phyloP scores from a whole-genome alignment of 2,329 filamentous ascomycete species.

The Phialocephala sp. region DNA sequence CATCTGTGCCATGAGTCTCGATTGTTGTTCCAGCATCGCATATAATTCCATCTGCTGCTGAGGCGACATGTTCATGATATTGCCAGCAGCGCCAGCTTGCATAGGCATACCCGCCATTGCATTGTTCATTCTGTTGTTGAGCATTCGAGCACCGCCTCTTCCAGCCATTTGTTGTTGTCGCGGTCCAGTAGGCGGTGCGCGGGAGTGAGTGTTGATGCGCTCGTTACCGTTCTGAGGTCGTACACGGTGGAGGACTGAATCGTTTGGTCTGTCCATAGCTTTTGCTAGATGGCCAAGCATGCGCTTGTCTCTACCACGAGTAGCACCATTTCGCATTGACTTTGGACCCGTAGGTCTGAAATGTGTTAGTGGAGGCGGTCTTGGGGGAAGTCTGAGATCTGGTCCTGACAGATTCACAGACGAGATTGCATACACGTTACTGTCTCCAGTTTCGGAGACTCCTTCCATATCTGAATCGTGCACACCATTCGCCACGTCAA shows the following conservation, averaged over 20 bases:
- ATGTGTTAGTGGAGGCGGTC: slow-evolving; percentile 48
- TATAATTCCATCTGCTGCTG: slow-evolving; percentile 77
- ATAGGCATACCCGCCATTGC: slow-evolving; percentile 49
- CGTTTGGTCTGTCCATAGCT: slow-evolving; percentile 77
- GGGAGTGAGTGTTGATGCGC: slow-evolving; percentile 79
- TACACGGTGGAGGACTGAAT: slow-evolving; percentile 81
- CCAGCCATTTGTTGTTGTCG: slow-evolving; percentile 53
- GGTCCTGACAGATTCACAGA: slow-evolving; percentile 19
- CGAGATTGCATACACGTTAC: slow-evolving; percentile 61
- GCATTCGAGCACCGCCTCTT: slow-evolving; percentile 43
- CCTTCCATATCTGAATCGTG: slow-evolving; percentile 79
- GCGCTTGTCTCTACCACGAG: slow-evolving; percentile 72
- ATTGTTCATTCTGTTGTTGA: slow-evolving; percentile 55
- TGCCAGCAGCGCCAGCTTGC: slow-evolving; percentile 49
- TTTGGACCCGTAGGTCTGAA: slow-evolving; percentile 89
- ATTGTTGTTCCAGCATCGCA: slow-evolving; percentile 84
- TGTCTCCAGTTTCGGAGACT: slow-evolving; percentile 49
- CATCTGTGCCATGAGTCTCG: slow-evolving; percentile 82
- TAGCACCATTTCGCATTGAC: slow-evolving; percentile 75
- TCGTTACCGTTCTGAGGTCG: slow-evolving; percentile 74
- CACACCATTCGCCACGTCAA: slow-evolving; percentile 53
- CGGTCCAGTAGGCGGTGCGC: slow-evolving; percentile 75
- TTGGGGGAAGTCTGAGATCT: slow-evolving; percentile 22
- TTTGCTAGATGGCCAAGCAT: slow-evolving; percentile 86
- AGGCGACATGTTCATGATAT: slow-evolving; percentile 60